Evolutionary conservation across 495 filamentous ascomycete species (phyloP).

Genomic region (Xylaria cubensis): DNA sequence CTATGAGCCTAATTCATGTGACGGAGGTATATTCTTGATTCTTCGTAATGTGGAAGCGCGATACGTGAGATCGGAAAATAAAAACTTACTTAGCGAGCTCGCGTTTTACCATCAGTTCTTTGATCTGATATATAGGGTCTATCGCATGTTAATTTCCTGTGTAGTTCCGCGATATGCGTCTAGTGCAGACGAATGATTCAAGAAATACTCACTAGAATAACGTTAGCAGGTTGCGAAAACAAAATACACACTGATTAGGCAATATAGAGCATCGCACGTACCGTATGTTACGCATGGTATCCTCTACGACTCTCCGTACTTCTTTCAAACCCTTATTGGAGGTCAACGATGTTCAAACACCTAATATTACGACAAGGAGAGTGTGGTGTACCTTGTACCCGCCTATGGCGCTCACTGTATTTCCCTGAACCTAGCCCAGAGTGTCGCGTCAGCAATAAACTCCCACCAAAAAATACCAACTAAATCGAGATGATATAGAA

Average conservation of each 20-base stretch:
- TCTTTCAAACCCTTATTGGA: slow-evolving; percentile 91
- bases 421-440: slow-evolving; percentile 75
- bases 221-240: neutral
- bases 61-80: neutral
- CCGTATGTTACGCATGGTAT: slow-evolving; percentile 94
- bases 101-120: slow-evolving; percentile 98
- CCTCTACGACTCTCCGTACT: slow-evolving; percentile 85
- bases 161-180: neutral
- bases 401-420: slow-evolving; percentile 93
- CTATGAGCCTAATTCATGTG: neutral
- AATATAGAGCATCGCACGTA: slow-evolving; percentile 43
- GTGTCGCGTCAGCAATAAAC: neutral
- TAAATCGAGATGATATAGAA: neutral
- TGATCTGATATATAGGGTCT: slow-evolving; percentile 85
- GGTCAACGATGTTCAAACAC: neutral
- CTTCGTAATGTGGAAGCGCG: neutral
- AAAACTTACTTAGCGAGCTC: slow-evolving; percentile 88
- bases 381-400: slow-evolving; percentile 33
- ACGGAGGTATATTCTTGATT: neutral
- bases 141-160: neutral
- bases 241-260: neutral
- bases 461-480: neutral
- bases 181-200: neutral
- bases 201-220: slow-evolving; percentile 16
- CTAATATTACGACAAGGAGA: neutral